These are phyloP conservation scores for Paralagenidium karlingii DNA, from an alignment of 352 stramenopile genomes.

Conservation along the genomic window DNA sequence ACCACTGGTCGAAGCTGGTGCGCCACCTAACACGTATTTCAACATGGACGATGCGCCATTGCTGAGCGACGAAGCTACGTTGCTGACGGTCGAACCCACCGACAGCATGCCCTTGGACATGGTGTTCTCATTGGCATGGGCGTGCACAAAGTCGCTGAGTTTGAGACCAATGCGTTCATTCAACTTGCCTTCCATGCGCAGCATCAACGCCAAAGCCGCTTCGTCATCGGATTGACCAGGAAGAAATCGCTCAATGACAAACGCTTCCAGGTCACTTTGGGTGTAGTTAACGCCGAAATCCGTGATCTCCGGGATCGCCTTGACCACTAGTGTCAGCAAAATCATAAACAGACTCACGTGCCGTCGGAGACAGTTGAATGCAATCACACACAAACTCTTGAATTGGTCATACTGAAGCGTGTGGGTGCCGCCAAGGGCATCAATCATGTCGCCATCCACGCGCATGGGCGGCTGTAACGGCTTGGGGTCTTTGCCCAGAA, in stretches of 20 bases:
- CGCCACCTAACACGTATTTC: conserved; percentile 71
- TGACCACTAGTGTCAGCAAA: conserved; percentile 73
- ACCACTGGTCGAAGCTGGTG: no score
- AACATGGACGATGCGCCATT: conserved; percentile 70
- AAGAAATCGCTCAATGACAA: conserved; percentile 73
- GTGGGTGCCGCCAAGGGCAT: conserved; percentile 65
- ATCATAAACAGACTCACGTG: conserved; percentile 83
- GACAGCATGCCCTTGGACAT: conserved; percentile 71
- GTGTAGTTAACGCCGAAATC: conserved; percentile 81
- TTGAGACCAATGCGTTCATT: conserved; percentile 80
- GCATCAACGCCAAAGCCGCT: conserved; percentile 57
- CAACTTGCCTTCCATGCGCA: conserved; percentile 79
- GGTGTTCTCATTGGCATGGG: conserved; percentile 76
- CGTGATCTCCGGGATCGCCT: conserved; percentile 72
- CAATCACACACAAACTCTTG: conserved; percentile 77
- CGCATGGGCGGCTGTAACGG: conserved; percentile 95
- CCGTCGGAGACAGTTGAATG: conserved; percentile 75
- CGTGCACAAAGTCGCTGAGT: conserved; percentile 79
- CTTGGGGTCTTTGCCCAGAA: conserved; percentile 97
- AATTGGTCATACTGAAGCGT: conserved; percentile 76
- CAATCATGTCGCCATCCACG: conserved; percentile 89
- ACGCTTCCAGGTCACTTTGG: conserved; percentile 69
- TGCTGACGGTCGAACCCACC: conserved; percentile 66
- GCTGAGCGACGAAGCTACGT: conserved; percentile 60
- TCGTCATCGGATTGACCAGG: conserved; percentile 74